Conservation (phyloP, 139 green algal genomes). For the Eudorina sp. region DNA sequence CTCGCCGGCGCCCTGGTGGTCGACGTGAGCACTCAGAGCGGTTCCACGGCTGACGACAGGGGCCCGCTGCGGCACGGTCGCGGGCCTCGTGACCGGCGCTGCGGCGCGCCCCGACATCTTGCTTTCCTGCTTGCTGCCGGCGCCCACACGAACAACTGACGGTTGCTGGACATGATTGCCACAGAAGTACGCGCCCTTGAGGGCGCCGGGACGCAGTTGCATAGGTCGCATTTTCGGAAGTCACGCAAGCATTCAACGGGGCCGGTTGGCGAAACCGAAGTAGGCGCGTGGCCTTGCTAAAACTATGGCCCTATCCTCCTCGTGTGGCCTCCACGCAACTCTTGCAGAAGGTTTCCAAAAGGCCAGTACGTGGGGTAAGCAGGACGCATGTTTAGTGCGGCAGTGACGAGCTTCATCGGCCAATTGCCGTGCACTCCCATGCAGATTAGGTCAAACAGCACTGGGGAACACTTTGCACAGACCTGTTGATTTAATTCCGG, state of each 20-base stretch:
- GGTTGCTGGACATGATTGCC: background rate
- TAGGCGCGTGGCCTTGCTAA: background rate
- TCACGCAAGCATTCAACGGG: background rate
- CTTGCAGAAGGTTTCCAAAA: background rate
- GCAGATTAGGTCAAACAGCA: too few relatives aligned
- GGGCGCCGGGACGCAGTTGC: conserved; percentile 18
- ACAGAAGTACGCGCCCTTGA: background rate
- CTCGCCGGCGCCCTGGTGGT: conserved; percentile 12
- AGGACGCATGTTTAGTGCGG: background rate
- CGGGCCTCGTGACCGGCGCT: background rate
- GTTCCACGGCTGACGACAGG: background rate
- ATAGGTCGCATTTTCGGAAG: background rate
- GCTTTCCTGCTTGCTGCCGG: background rate
- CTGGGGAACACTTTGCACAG: background rate
- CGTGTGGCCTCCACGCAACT: background rate
- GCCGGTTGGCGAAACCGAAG: background rate
- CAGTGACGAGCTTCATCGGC: background rate
- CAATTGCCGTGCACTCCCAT: background rate
- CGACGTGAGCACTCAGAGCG: background rate
- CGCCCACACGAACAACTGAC: background rate
- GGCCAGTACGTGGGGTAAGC: background rate
- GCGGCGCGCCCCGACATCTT: background rate
- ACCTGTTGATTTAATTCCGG: too few relatives aligned
- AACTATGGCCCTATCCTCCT: conserved; percentile 16
- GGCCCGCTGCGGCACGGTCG: background rate